Evolutionary conservation across 164 flowering plant species (phyloP).

Genomic region (Vitis cinerea): DNA sequence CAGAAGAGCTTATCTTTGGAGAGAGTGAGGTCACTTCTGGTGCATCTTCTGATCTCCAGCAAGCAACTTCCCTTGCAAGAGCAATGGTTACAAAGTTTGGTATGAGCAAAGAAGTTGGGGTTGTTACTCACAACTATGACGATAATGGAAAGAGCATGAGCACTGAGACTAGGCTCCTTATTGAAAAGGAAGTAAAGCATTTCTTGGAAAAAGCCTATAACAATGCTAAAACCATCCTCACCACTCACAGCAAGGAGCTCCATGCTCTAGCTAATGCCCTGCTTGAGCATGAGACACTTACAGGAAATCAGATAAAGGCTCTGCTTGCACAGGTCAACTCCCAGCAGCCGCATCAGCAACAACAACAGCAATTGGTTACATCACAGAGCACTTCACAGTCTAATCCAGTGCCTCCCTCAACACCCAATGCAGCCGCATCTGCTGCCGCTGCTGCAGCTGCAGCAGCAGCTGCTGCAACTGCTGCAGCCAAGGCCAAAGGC

Average conservation of each 20-base stretch:
- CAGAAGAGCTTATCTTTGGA: constrained; percentile 95
- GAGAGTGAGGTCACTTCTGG: constrained; percentile 88
- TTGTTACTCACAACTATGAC: constrained; percentile 76
- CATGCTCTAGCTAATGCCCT: constrained; percentile 90
- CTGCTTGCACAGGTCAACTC: constrained; percentile 60
- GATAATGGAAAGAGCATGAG: constrained; percentile 92
- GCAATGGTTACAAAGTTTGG: constrained; percentile 91
- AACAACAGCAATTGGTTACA: constrained; percentile 31
- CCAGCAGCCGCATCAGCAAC: constrained; percentile 44
- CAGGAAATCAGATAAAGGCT: constrained; percentile 77
- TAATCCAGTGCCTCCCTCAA: constrained; percentile 53
- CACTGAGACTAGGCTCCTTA: constrained; percentile 83
- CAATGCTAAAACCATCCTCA: constrained; percentile 84
- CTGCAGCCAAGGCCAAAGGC: constrained; percentile 78
- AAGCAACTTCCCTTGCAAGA: constrained; percentile 77
- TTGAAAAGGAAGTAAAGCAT: constrained; percentile 68
- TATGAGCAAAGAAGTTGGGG: constrained; percentile 88
- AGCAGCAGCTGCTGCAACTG: constrained; percentile 62
- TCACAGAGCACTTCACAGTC: constrained; percentile 46
- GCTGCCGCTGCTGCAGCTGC: constrained; percentile 80
- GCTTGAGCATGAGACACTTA: constrained; percentile 82
- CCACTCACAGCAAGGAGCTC: constrained; percentile 67
- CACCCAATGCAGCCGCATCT: constrained; percentile 62
- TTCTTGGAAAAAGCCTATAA: constrained; percentile 75
- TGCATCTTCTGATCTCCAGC: constrained; percentile 73